A percentile compares a stretch with the other conserved stretches of the same genome.
phyloP scores from a whole-genome alignment of 2,329 filamentous ascomycete species.

The Microdochium nivale region DNA sequence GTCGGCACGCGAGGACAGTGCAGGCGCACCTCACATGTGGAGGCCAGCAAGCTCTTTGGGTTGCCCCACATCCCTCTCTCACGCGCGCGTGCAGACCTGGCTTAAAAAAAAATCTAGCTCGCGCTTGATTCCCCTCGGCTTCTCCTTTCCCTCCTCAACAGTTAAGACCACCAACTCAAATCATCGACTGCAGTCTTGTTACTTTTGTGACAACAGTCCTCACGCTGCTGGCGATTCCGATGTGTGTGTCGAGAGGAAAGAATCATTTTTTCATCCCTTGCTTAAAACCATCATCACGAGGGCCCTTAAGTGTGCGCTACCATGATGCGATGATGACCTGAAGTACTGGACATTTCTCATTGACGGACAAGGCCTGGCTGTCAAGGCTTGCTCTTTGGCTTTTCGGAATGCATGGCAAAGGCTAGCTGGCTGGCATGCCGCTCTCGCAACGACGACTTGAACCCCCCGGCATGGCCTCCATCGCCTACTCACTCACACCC shows the following conservation, averaged over 20 bases:
- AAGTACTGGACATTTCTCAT: slow-evolving; percentile 46
- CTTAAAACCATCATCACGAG: slow-evolving; percentile 63
- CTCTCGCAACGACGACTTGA: too few species aligned
- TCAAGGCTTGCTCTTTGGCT: neutral
- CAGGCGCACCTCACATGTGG: too few species aligned
- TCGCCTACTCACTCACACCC: too few species aligned
- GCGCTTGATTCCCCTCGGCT: neutral
- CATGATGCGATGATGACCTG: slow-evolving; percentile 63
- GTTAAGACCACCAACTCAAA: slow-evolving; percentile 36
- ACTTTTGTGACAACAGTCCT: slow-evolving; percentile 15
- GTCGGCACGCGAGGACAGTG: too few species aligned
- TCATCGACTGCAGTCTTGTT: slow-evolving; percentile 26
- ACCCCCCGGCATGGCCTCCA: too few species aligned
- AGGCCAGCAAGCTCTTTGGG: neutral
- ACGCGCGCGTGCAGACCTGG: neutral
- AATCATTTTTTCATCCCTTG: slow-evolving; percentile 37
- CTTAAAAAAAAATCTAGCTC: neutral
- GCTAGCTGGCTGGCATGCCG: too few species aligned
- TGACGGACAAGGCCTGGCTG: neutral
- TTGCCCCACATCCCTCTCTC: neutral
- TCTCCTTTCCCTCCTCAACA: slow-evolving; percentile 17
- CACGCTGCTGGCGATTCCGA: slow-evolving; percentile 42
- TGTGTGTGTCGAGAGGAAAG: slow-evolving; percentile 49
- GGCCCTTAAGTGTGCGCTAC: slow-evolving; percentile 51
- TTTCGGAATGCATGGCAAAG: too few species aligned